A percentile compares a stretch with the other conserved stretches of the same genome.
phyloP scores from a whole-genome alignment of 306 rosid genomes.

The Acmispon strigosus region DNA sequence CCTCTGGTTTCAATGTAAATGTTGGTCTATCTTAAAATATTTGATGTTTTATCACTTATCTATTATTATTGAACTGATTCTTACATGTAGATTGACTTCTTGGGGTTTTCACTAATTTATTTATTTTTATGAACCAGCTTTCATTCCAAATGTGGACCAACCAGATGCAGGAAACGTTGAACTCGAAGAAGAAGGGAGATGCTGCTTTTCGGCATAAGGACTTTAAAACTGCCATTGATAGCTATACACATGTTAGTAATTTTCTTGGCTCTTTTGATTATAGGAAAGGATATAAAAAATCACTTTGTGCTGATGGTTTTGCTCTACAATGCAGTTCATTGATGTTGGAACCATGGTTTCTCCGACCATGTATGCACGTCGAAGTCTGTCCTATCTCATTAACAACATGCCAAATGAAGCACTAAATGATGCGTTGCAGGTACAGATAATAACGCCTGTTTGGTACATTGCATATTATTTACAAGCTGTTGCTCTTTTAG shows the following conservation, averaged over 20 bases:
- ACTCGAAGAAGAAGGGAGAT: slow-evolving; percentile 91
- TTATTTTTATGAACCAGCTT: slow-evolving; percentile 46
- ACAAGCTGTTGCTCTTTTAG: slow-evolving; percentile 67
- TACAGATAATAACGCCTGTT: slow-evolving; percentile 68
- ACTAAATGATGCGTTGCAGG: slow-evolving; percentile 70
- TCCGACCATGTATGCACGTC: slow-evolving; percentile 88
- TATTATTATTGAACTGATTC: slow-evolving; percentile 5
- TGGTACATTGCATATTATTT: slow-evolving; percentile 83
- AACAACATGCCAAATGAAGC: slow-evolving; percentile 77
- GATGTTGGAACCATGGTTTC: slow-evolving; percentile 85
- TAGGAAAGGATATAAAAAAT: not conserved
- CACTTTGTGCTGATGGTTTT: slow-evolving; percentile 28
- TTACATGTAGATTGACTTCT: not conserved
- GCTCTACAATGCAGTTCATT: slow-evolving; percentile 58
- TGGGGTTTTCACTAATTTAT: not conserved
- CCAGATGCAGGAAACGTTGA: slow-evolving; percentile 91
- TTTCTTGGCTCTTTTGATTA: slow-evolving; percentile 3
- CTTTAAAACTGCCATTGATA: slow-evolving; percentile 60
- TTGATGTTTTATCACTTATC: not conserved
- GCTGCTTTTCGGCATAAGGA: slow-evolving; percentile 76
- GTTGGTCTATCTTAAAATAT: not conserved
- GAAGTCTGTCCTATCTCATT: slow-evolving; percentile 72
- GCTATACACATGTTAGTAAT: slow-evolving; percentile 62
- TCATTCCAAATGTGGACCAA: slow-evolving; percentile 99
- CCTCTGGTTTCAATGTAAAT: not conserved